Percentiles rank a stretch among this genome's conserved stretches.
Conservation (phyloP, 768 basidiomycete genomes). For the Collybiopsis luxurians region DNA sequence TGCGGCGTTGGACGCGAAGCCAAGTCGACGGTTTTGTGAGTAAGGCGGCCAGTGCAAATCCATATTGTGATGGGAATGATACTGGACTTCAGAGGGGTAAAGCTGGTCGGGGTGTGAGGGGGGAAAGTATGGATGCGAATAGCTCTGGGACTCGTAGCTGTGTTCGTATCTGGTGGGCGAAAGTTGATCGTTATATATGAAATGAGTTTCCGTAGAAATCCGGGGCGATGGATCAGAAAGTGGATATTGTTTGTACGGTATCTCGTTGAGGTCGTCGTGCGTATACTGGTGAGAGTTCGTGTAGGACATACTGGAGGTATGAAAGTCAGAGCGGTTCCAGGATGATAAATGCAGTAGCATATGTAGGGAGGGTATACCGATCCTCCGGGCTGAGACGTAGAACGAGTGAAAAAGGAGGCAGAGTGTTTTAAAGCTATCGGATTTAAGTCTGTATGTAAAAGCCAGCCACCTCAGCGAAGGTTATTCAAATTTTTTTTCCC, state of each 20-base stretch:
- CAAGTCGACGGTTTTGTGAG: background rate
- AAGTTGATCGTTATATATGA: background rate
- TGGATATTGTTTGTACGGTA: background rate
- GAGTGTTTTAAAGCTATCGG: constrained; percentile 1
- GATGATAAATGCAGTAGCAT: background rate
- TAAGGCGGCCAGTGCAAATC: background rate
- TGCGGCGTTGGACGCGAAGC: background rate
- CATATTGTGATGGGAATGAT: background rate
- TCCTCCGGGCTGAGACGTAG: background rate
- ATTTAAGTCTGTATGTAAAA: constrained; percentile 6
- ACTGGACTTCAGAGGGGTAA: background rate
- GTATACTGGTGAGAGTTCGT: background rate
- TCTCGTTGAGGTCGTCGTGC: background rate
- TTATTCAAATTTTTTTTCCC: background rate
- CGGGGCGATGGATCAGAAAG: background rate
- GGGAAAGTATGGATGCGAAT: no score
- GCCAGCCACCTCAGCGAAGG: background rate
- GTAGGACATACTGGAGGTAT: background rate
- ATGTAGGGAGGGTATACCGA: background rate
- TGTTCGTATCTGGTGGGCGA: background rate
- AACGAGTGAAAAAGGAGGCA: background rate
- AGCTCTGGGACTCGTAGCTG: background rate
- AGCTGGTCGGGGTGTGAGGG: background rate
- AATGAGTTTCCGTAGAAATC: background rate
- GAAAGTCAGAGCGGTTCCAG: no score